Conservation (phyloP, 805 yeast genomes). For the Spencermartinsiella europaea region DNA sequence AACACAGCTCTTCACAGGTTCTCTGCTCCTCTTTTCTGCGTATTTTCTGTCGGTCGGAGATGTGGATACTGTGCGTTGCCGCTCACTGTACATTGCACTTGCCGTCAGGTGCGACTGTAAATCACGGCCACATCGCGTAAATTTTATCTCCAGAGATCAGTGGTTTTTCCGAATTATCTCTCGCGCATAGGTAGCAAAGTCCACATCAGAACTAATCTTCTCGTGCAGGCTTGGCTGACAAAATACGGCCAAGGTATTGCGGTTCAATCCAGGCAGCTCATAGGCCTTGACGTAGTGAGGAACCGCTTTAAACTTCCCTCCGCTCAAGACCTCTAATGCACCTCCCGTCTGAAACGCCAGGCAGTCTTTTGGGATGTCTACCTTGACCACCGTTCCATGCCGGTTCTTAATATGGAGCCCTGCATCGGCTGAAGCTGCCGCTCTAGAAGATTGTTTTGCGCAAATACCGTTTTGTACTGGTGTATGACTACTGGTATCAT, state of each 20-base stretch:
- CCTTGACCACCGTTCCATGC: constrained; percentile 41
- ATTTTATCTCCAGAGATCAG: too few relatives aligned
- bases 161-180: constrained; percentile 40
- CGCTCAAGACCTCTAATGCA: constrained; percentile 47
- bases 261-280: constrained; percentile 31
- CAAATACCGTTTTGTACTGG: neutral
- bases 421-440: constrained; percentile 30
- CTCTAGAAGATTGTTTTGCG: too few relatives aligned
- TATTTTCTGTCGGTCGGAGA: too few relatives aligned
- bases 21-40: too few relatives aligned
- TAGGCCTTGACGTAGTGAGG: constrained; percentile 53
- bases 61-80: too few relatives aligned
- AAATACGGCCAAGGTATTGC: constrained; percentile 58
- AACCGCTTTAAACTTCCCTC: constrained; percentile 49
- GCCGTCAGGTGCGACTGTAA: too few relatives aligned
- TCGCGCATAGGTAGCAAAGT: constrained; percentile 46
- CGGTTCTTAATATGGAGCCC: constrained; percentile 51
- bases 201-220: constrained; percentile 39
- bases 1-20: too few relatives aligned
- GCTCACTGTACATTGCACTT: too few relatives aligned
- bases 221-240: constrained; percentile 56
- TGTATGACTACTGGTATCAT: neutral
- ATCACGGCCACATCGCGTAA: too few relatives aligned
- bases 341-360: constrained; percentile 60
- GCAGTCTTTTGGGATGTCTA: constrained; percentile 50